Evolutionary conservation across 2,329 filamentous ascomycete species (phyloP).

Genomic region (Nothophaeocryptopus gaeumannii): DNA sequence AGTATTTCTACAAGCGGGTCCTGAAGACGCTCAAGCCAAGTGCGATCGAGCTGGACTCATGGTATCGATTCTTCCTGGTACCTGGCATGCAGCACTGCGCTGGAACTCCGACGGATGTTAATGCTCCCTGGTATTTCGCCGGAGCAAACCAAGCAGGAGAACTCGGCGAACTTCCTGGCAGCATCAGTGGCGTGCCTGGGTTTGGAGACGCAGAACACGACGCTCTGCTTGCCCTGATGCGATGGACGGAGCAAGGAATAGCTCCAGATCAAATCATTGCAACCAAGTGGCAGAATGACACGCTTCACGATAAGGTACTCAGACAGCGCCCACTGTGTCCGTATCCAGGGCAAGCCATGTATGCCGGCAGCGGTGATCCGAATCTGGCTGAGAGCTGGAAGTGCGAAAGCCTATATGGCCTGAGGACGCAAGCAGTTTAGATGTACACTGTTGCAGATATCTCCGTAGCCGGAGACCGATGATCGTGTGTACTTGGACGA

Average conservation of each 20-base stretch:
- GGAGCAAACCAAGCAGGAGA: conserved; percentile 36
- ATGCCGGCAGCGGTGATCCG: conserved; percentile 28
- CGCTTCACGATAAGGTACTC: conserved; percentile 29
- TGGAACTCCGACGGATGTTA: conserved; percentile 34
- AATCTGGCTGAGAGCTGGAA: conserved; percentile 32
- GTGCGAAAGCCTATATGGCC: conserved; percentile 18
- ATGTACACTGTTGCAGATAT: too few relatives aligned
- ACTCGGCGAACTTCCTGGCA: conserved; percentile 13
- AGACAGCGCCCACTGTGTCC: conserved; percentile 38
- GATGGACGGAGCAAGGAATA: conserved; percentile 39
- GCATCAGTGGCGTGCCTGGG: conserved; percentile 32
- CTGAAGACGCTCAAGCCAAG: conserved; percentile 34
- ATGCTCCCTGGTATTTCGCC: conserved; percentile 48
- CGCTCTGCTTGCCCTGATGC: conserved; percentile 37
- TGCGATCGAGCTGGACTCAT: conserved; percentile 39
- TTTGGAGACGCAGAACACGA: conserved; percentile 36
- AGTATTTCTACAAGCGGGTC: conserved; percentile 53
- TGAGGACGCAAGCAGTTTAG: too few relatives aligned
- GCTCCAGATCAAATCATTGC: conserved; percentile 38
- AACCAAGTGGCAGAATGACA: conserved; percentile 37
- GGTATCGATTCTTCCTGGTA: conserved; percentile 45
- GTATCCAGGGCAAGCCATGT: conserved; percentile 34
- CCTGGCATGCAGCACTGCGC: conserved; percentile 47
- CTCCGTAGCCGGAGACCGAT: too few relatives aligned
- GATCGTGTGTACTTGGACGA: too few relatives aligned